phyloP scores from a whole-genome alignment of 2,329 filamentous ascomycete genomes.

The Stemphylium beticola region DNA sequence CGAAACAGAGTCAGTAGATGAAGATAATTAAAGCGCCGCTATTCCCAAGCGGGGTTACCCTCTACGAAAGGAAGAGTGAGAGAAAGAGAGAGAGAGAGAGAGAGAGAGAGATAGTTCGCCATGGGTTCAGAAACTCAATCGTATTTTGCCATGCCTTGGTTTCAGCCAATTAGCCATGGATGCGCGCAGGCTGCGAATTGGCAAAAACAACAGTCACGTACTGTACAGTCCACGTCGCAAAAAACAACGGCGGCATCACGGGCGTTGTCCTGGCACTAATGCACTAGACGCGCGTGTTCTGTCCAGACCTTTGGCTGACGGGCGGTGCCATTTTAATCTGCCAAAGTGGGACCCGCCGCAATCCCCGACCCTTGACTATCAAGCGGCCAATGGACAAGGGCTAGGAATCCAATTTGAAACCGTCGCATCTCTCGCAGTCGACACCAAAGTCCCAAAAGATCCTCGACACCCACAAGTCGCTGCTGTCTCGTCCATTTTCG shows the following conservation, averaged over 20 bases:
- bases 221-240: no score
- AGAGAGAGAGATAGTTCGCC: no score
- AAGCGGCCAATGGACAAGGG: constrained; percentile 19
- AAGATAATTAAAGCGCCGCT: neutral
- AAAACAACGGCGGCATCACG: neutral
- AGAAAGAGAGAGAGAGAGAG: no score
- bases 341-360: constrained; percentile 15
- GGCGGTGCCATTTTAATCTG: constrained; percentile 31
- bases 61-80: no score
- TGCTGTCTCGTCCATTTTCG: constrained; percentile 15
- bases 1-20: neutral
- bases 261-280: neutral
- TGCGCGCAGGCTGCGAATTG: no score
- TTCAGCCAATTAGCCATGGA: no score
- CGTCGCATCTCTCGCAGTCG: constrained; percentile 22
- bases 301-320: constrained; percentile 30
- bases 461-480: constrained; percentile 23
- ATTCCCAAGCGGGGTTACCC: no score
- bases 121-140: no score
- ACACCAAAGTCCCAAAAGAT: constrained; percentile 21
- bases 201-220: no score
- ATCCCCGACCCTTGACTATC: constrained; percentile 15
- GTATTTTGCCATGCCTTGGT: no score
- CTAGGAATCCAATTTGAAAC: constrained; percentile 31
- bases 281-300: constrained; percentile 24